Base-by-base conservation (phyloP, 129 eudicot genomes). In the Mikania micrantha region DNA sequence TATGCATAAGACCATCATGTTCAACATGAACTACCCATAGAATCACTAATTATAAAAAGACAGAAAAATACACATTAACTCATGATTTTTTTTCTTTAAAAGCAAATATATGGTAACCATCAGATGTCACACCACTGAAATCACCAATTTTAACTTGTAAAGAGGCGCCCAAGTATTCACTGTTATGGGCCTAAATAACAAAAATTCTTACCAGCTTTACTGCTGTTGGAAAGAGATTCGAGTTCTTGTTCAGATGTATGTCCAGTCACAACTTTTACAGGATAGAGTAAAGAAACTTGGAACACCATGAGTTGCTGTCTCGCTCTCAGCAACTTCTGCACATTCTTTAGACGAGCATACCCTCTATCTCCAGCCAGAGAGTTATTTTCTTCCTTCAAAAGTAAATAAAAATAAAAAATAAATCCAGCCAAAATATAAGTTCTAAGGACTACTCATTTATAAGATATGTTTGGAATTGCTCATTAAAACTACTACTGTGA, bases 261-360 rank as follows among this genome's bases (percentile, higher is more conserved):
- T 36, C 88, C 91, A 66, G 66, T 31, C 61, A 83, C 84, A 24
- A 85, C 81, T 82, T 90, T 94, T 56, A 94, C 93, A 7, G 97
- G 99, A 82, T 94, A 94, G 13, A 94, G 86, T 67, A 77, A 66
- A 25, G 96, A 74, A 64, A 94, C 85, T 79, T 94, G 99, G 34
- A 96, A 84, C 66, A 87, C 78, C 99, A 94, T 82, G 71, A 78
- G 70, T 36, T 87, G 97, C 56, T 94, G 99, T 69, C 99, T 89
- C 73, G 54, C 10, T 72, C 88, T 81, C 63, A 94, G 82, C 81
- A 85, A 77, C 72, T 81, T 94, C 77, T 85, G 88, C 72, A 84
- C 59, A 61, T 72, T 72, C 52, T 62, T 81, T 22, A 94, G 78
- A 67, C 63, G 87, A 67, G 21, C 74, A 64, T 69, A 74, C 67